Base-by-base conservation (phyloP, 768 basidiomycete species). In the Xerocomellus dryophilus region DNA sequence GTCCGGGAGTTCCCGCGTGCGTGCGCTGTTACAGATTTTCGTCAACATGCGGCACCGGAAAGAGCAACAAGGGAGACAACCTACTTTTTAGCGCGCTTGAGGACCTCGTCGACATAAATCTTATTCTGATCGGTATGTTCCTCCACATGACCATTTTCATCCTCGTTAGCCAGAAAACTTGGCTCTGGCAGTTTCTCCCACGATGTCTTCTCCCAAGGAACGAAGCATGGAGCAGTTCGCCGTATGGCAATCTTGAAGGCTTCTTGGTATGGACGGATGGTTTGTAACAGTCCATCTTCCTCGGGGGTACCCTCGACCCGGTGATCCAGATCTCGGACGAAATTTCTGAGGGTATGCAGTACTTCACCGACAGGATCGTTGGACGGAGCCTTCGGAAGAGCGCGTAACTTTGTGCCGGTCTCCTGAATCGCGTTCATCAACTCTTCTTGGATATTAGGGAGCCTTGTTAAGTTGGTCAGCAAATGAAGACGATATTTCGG, bases 1-100 rank as follows among this genome's bases (percentile, higher is more conserved):
- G 14, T 80, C 83, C 0, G 86, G 87, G 0, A 90, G 76, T 60
- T 90, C 87, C 2, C 89, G 80, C 1, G 86, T 84, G 4, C 83
- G 77, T 1, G 88, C 81, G 20, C 89, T 90, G 51, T 12, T 47
- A 39, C 15, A 25, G 47, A 29, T 32, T 35, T 12, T 49, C 8
- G 18, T 54, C n/a, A 35, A 23, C 7, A 14, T 23, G 32, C 18
- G 12, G 32, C 25, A 18, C 18, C 3, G 0, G 17, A 9, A 32
- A 5, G 2, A 7, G 18, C 2, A 17, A 15, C 20, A 8, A 36
- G 7, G 10, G 10, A 9, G 14, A n/a, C 11, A 40, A 70, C 81
- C 21, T 62, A 85, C 86, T 70, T 60, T 25, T 74, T 62, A 0
- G 81, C 82, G 3, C 69, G 67, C 11, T 68, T 50, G 42, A 81